Conservation (phyloP, 1,139 yeast species). For the Pneumocystis oryctolagi region DNA sequence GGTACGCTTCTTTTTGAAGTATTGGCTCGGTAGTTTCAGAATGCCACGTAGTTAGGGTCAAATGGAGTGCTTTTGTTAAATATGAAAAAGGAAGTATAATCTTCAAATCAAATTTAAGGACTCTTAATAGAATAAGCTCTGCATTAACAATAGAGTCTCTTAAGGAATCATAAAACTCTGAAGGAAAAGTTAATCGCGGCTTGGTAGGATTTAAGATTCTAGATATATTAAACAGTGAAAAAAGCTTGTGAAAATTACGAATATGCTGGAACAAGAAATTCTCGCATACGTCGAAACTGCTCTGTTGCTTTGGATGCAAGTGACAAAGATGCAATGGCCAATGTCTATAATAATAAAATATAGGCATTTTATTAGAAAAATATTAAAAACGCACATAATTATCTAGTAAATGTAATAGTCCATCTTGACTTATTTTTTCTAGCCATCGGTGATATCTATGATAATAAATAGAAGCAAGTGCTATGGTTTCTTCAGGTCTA, state of each 20-base stretch:
- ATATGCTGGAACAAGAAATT: conserved; percentile 15
- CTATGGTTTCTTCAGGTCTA: conserved; percentile 6
- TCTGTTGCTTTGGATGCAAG: conserved; percentile 15
- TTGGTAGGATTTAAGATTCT: conserved; percentile 11
- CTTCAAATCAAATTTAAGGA: conserved; percentile 10
- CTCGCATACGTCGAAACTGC: conserved; percentile 15
- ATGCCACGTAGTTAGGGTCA: background rate
- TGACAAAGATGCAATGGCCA: conserved; percentile 12
- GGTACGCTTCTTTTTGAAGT: background rate
- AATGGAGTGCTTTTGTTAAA: conserved; percentile 1
- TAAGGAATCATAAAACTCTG: conserved; percentile 14
- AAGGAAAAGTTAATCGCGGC: conserved; percentile 12
- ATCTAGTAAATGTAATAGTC: background rate
- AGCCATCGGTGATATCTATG: conserved; percentile 4
- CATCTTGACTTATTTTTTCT: background rate
- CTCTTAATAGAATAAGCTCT: conserved; percentile 14
- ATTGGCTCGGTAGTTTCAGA: background rate
- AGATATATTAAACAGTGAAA: background rate
- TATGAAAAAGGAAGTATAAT: conserved; percentile 8
- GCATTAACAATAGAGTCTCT: conserved; percentile 15
- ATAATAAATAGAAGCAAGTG: conserved; percentile 8
- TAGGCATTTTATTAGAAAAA: background rate
- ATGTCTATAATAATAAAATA: conserved; percentile 5
- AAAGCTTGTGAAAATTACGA: conserved; percentile 1
- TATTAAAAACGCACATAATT: background rate